Evolutionary conservation across 1,284 basidiomycete genomes (phyloP), one percentile per base, ranked within the genome.

Genomic region (Hemileccinum hortonii): DNA sequence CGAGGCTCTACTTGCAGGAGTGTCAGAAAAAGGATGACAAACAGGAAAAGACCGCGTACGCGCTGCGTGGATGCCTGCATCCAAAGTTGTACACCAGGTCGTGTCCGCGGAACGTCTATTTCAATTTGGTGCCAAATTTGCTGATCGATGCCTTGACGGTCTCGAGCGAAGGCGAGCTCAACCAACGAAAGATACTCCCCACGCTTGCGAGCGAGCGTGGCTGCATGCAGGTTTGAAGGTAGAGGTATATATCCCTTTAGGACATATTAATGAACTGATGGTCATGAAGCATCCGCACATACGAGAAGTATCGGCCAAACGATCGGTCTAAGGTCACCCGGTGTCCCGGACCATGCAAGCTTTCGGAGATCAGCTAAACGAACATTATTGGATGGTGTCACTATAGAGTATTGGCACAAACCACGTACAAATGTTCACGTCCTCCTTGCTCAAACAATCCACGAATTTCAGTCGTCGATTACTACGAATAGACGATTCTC

Each of bases 41-140:
- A 47, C 14, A 47, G 14, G n/a, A 26, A 57, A 36, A 26, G 26
- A 40, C 16, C 29, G 66, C 82, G 59, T 69, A 92, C 92, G 58
- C 92, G 78, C 68, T 97, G 95, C 2, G 95, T 94, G 21, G 83
- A 81, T 16, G 77, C 82, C 61, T 92, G 85, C 81, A 92, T 90
- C 94, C 94, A 98, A 24, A 98, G 72, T 32, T 76, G 79, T 10
- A 94, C 85, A n/a, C 94, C 94, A 16, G 95, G 94, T 52, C 94
- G 76, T 33, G 95, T 98, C 42, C 94, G 79, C 9, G 94, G 95
- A 8, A 97, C 94, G 64, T 98, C 94, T 56, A 97, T 98, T 66
- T 94, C 92, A 63, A 98, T 98, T 70, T 98, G 94, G 73, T 98
- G 94, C 95, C 95, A 98, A 67, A 98, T 94, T 73, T 91, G 89